Conservation (phyloP, 768 basidiomycete genomes). For the Mycena polygramma region DNA sequence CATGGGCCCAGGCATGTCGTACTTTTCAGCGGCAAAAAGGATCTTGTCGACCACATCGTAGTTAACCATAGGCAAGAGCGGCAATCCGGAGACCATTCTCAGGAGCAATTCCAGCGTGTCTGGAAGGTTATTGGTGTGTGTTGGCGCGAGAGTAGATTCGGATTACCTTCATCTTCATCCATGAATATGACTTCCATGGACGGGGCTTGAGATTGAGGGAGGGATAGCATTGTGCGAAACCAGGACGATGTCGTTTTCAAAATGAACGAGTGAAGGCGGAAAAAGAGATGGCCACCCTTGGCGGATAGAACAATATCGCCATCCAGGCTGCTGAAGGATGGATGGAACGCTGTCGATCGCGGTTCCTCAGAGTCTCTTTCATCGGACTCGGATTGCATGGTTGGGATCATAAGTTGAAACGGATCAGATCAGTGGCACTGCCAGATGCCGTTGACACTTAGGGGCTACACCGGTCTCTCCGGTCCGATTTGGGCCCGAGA, state of each 20-base stretch:
- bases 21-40: conserved; percentile 76
- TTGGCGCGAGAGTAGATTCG: background rate
- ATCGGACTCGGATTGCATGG: conserved; percentile 35
- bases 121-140: background rate
- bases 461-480: no score
- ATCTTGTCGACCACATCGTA: conserved; percentile 69
- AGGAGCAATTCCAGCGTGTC: conserved; percentile 68
- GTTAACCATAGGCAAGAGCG: conserved; percentile 50
- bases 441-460: no score
- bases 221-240: conserved; percentile 71
- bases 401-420: background rate
- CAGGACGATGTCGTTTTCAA: conserved; percentile 76
- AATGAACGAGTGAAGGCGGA: conserved; percentile 70
- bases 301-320: conserved; percentile 69
- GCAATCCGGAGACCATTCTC: conserved; percentile 72
- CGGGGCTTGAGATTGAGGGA: conserved; percentile 56
- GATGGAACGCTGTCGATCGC: conserved; percentile 46
- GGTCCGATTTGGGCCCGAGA: no score
- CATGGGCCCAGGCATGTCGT: conserved; percentile 76
- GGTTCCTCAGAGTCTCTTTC: background rate
- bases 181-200: conserved; percentile 60
- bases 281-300: conserved; percentile 62
- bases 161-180: conserved; percentile 61
- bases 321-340: conserved; percentile 68
- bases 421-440: no score